Evolutionary conservation across 805 yeast genomes (phyloP).

Genomic region (Nakazawaea siamensis): DNA sequence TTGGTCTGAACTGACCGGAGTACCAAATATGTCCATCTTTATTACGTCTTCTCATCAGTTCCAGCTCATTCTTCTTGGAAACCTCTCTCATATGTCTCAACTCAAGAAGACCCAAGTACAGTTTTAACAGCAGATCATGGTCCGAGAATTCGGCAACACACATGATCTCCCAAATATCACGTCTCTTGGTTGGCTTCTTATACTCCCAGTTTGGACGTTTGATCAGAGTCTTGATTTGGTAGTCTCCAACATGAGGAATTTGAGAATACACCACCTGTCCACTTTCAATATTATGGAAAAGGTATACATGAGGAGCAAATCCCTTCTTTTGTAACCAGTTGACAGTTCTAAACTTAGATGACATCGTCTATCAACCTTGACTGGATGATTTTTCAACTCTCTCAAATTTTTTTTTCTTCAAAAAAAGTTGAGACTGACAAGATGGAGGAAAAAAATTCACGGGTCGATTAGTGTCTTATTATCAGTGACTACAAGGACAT

Average conservation of each 20-base stretch:
- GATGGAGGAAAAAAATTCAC: too few species aligned
- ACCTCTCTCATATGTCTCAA: conserved; percentile 70
- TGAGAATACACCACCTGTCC: conserved; percentile 91
- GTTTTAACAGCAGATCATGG: conserved; percentile 59
- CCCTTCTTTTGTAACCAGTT: conserved; percentile 50
- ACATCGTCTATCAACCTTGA: too few species aligned
- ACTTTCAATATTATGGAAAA: conserved; percentile 77
- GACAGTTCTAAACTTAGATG: conserved; percentile 41
- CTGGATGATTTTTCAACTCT: too few species aligned
- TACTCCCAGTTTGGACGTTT: conserved; percentile 86
- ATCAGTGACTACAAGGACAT: too few species aligned
- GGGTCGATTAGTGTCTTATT: too few species aligned
- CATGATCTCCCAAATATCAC: conserved; percentile 87
- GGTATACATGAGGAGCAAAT: conserved; percentile 75
- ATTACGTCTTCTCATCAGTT: conserved; percentile 61
- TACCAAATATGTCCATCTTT: conserved; percentile 79
- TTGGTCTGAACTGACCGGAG: conserved; percentile 82
- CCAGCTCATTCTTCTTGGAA: conserved; percentile 48
- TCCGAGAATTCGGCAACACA: conserved; percentile 65
- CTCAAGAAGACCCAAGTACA: conserved; percentile 67
- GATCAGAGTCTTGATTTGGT: conserved; percentile 64
- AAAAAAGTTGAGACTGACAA: too few species aligned
- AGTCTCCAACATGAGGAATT: conserved; percentile 50
- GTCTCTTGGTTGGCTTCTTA: conserved; percentile 67
- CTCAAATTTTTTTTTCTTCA: too few species aligned